Conservation (phyloP, 352 stramenopile genomes). For the Phytophthora idaei region DNA sequence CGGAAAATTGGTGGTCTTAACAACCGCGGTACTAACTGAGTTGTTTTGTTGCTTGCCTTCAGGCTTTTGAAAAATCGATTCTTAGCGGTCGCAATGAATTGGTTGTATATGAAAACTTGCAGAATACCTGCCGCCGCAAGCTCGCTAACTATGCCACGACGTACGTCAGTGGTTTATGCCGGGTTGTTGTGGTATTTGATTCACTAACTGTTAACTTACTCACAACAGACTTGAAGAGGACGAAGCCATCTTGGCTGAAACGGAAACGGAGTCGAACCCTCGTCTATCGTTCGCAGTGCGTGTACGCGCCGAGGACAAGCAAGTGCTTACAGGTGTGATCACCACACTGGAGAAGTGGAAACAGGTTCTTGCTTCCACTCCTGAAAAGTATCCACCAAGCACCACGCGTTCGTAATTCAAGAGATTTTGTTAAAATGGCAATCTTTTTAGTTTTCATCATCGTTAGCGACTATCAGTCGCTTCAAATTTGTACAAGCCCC, state of each 20-base stretch:
- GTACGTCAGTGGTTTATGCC: conserved; percentile 31
- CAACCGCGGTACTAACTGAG: background rate
- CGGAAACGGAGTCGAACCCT: conserved; percentile 24
- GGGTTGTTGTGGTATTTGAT: background rate
- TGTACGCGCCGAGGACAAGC: conserved; percentile 60
- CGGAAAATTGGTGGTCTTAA: no score
- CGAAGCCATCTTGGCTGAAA: conserved; percentile 34
- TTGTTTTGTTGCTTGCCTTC: background rate
- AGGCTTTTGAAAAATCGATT: conserved; percentile 53
- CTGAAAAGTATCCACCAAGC: conserved; percentile 42
- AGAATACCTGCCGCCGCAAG: conserved; percentile 47
- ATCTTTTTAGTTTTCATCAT: conserved; percentile 18
- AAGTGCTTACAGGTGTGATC: conserved; percentile 43
- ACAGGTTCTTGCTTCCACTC: conserved; percentile 26
- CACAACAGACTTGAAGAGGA: conserved; percentile 51
- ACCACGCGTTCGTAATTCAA: conserved; percentile 24
- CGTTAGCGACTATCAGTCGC: conserved; percentile 1
- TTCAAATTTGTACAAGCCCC: conserved; percentile 11
- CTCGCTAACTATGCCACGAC: conserved; percentile 53
- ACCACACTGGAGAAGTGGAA: conserved; percentile 54
- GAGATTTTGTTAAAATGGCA: conserved; percentile 12
- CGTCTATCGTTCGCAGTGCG: conserved; percentile 43
- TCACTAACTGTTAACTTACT: background rate
- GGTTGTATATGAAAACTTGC: conserved; percentile 58
- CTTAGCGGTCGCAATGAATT: conserved; percentile 58